Percentiles rank a stretch among this genome's conserved stretches.
Conservation (phyloP, 2,329 filamentous ascomycete genomes). For the Aspergillus aculeatus region DNA sequence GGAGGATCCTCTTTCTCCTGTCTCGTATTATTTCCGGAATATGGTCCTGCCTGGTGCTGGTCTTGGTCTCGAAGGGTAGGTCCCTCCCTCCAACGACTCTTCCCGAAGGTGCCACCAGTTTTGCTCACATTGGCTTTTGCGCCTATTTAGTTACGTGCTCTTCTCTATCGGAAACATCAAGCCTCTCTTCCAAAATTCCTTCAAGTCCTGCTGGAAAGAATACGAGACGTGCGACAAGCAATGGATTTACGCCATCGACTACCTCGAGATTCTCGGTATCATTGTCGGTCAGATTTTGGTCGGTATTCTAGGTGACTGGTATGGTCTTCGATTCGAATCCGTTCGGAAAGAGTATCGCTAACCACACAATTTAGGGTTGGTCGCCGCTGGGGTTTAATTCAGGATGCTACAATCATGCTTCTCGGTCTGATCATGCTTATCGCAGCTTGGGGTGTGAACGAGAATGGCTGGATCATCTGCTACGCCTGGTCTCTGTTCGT, state of each 20-base stretch:
- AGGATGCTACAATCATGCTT: constrained; percentile 94
- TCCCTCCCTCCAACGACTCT: constrained; percentile 7
- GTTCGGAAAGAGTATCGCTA: background rate
- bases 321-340: constrained; percentile 11
- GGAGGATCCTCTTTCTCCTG: constrained; percentile 75
- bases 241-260: constrained; percentile 82
- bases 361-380: constrained; percentile 62
- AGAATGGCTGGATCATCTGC: constrained; percentile 96
- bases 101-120: background rate
- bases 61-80: constrained; percentile 78
- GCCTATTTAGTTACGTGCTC: constrained; percentile 70
- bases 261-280: constrained; percentile 91
- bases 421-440: constrained; percentile 88
- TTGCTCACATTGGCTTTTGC: background rate
- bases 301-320: constrained; percentile 73
- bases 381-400: constrained; percentile 91
- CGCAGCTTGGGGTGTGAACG: constrained; percentile 79
- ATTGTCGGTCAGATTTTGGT: constrained; percentile 90
- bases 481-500: constrained; percentile 95
- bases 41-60: constrained; percentile 91
- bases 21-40: constrained; percentile 86
- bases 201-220: constrained; percentile 74
- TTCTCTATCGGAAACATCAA: constrained; percentile 95
- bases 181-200: constrained; percentile 74
- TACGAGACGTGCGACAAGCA: constrained; percentile 67